A percentile compares a stretch with the other conserved stretches of the same genome.
These are phyloP conservation scores for Sugiyamaella marilandica DNA, from an alignment of 805 yeast species.

Conservation along the genomic window DNA sequence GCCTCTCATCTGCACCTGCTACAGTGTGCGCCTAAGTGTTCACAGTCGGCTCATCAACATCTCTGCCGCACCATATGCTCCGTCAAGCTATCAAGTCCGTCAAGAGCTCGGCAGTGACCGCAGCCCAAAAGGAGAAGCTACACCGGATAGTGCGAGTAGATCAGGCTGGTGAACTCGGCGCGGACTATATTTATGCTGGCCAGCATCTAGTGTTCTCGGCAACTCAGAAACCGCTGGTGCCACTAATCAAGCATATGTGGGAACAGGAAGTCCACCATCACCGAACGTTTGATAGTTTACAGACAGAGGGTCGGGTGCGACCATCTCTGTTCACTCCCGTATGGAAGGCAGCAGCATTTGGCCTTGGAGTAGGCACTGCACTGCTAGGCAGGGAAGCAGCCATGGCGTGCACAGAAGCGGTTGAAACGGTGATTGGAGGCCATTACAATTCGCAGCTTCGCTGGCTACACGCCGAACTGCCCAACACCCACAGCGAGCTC, in stretches of 20 bases:
- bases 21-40: no score
- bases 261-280: constrained; percentile 94
- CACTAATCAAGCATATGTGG: constrained; percentile 92
- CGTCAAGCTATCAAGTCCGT: constrained; percentile 23
- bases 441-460: constrained; percentile 91
- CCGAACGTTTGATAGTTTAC: constrained; percentile 73
- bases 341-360: constrained; percentile 89
- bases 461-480: constrained; percentile 62
- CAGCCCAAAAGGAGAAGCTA: constrained; percentile 25
- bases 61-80: constrained; percentile 14
- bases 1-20: no score
- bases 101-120: constrained; percentile 17
- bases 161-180: constrained; percentile 98
- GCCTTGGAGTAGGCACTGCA: constrained; percentile 84
- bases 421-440: constrained; percentile 95
- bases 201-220: constrained; percentile 72
- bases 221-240: constrained; percentile 69
- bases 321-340: constrained; percentile 89
- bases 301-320: constrained; percentile 71
- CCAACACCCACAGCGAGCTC: constrained; percentile 35
- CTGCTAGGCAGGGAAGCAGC: constrained; percentile 89
- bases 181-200: constrained; percentile 87
- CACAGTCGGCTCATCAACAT: no score
- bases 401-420: constrained; percentile 99
- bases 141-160: constrained; percentile 66